phyloP scores from a whole-genome alignment of 441 rosid species.

The Pelargonium citronellum region DNA sequence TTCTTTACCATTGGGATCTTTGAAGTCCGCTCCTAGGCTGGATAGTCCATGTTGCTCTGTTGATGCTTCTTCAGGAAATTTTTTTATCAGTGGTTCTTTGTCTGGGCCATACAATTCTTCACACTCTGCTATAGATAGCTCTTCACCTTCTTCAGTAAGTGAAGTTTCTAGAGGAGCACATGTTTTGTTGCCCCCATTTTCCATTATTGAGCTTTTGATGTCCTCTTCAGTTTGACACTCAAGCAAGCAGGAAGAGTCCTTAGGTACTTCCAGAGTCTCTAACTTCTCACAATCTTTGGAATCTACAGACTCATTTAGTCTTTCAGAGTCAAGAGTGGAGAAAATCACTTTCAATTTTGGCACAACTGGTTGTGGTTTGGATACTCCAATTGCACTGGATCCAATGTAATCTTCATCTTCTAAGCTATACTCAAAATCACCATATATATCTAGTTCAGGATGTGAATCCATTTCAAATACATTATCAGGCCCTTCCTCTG shows the following conservation, averaged over 20 bases:
- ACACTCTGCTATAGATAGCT: conserved; percentile 65
- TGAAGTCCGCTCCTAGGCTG: conserved; percentile 29
- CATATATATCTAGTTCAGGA: conserved; percentile 72
- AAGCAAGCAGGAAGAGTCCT: conserved; percentile 22
- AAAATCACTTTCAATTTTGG: conserved; percentile 66
- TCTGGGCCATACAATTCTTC: conserved; percentile 91
- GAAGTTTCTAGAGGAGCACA: conserved; percentile 25
- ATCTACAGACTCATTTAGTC: conserved; percentile 23
- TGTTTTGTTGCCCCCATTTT: conserved; percentile 22
- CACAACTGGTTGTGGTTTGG: conserved; percentile 34
- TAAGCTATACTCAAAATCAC: conserved; percentile 79
- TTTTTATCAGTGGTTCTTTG: conserved; percentile 54
- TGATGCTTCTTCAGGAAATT: conserved; percentile 34
- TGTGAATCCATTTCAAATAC: conserved; percentile 53
- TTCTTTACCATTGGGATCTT: conserved; percentile 17
- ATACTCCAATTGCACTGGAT: conserved; percentile 38
- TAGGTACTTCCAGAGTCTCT: conserved; percentile 27
- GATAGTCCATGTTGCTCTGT: conserved; percentile 13
- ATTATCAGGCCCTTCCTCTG: conserved; percentile 52
- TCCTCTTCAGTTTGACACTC: conserved; percentile 18
- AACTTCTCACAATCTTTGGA: conserved; percentile 28
- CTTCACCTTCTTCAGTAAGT: conserved; percentile 43
- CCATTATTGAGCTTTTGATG: conserved; percentile 23
- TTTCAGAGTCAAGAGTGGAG: conserved; percentile 54
- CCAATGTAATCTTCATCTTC: conserved; percentile 83